Conservation (phyloP, 345 rosid genomes). For the Rhodamnia argentea region DNA sequence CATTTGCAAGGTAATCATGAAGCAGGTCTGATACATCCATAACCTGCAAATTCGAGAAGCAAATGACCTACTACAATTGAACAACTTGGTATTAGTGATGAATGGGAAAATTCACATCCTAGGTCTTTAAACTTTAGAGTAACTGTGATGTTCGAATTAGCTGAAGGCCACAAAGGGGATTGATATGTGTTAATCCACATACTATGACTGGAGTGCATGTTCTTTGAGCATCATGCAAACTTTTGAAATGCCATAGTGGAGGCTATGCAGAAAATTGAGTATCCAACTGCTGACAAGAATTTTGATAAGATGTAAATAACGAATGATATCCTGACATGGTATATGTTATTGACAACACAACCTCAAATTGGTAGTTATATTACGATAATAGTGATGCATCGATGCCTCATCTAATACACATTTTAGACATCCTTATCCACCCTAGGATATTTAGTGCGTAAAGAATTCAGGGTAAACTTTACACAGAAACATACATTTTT, state of each 20-base stretch:
- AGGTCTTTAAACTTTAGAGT: neutral
- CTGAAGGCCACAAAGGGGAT: neutral
- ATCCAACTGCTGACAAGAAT: neutral
- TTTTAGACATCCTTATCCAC: neutral
- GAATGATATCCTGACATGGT: neutral
- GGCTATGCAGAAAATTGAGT: neutral
- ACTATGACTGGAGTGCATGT: neutral
- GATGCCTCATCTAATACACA: neutral
- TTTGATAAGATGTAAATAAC: neutral
- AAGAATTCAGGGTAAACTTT: neutral
- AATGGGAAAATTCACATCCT: neutral
- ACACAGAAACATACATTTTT: neutral
- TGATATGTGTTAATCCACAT: neutral
- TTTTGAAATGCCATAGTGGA: neutral
- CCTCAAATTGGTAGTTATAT: neutral
- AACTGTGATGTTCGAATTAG: neutral
- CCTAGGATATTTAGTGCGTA: neutral
- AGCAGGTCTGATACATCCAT: conserved; percentile 57
- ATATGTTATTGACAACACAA: neutral
- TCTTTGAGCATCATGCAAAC: neutral
- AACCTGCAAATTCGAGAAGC: conserved; percentile 24
- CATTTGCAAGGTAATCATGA: conserved; percentile 34
- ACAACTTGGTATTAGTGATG: neutral
- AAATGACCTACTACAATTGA: neutral
- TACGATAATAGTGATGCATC: neutral